Conservation (phyloP, 2,329 filamentous ascomycete species). For the Diaporthe sp. region DNA sequence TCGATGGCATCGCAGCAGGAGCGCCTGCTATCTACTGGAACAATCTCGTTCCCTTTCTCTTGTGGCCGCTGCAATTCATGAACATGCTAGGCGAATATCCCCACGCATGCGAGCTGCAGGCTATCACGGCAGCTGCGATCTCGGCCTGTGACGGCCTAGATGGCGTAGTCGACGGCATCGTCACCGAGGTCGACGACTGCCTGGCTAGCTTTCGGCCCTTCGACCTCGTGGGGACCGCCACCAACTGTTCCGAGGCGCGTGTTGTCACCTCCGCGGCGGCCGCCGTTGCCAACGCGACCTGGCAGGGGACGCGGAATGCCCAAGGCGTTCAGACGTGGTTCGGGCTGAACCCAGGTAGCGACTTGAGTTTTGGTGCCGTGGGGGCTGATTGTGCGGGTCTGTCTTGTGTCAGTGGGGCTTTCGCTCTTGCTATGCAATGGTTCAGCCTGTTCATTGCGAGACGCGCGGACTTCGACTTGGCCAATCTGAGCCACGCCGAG, state of each 20-base stretch:
- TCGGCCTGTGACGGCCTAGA: constrained; percentile 62
- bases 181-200: constrained; percentile 41
- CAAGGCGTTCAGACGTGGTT: constrained; percentile 13
- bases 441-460: background rate
- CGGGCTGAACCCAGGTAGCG: background rate
- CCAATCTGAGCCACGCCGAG: background rate
- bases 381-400: background rate
- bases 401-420: background rate
- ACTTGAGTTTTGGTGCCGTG: background rate
- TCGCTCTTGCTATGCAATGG: background rate
- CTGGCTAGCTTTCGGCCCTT: background rate
- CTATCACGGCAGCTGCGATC: constrained; percentile 54
- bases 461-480: constrained; percentile 1
- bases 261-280: background rate
- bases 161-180: constrained; percentile 57
- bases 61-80: constrained; percentile 48
- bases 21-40: constrained; percentile 54
- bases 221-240: background rate
- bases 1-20: constrained; percentile 69
- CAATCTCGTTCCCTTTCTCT: constrained; percentile 55
- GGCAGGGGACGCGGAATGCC: background rate
- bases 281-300: constrained; percentile 6
- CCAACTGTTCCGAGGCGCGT: background rate
- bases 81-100: constrained; percentile 51
- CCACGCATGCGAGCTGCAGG: constrained; percentile 57